Conservation (phyloP, 345 rosid species). For the Aegle marmelos region DNA sequence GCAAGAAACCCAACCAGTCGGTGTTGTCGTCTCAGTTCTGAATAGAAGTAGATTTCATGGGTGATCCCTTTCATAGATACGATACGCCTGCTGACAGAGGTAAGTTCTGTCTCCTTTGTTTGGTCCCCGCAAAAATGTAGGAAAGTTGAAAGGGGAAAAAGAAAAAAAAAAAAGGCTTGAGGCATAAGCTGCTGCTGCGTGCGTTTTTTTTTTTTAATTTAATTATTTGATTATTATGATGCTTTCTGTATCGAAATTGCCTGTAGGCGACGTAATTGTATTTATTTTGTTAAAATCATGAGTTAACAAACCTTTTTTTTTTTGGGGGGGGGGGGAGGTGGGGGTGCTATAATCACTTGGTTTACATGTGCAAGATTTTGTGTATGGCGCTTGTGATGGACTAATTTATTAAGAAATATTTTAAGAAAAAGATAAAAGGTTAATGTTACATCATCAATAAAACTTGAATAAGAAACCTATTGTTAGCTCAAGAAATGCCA, state of each 20-base stretch:
- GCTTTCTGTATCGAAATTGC: neutral
- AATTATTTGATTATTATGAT: neutral
- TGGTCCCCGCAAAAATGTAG: neutral
- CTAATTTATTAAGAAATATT: neutral
- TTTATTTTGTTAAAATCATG: neutral
- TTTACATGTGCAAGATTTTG: neutral
- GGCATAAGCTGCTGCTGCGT: neutral
- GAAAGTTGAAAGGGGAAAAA: neutral
- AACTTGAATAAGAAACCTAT: neutral
- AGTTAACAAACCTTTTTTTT: neutral
- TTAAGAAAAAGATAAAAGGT: neutral
- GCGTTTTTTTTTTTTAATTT: neutral
- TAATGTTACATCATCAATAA: neutral
- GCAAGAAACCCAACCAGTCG: neutral
- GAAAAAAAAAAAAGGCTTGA: neutral
- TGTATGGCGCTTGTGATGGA: neutral
- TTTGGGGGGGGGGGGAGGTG: too few species aligned
- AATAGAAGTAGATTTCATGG: conserved; percentile 13
- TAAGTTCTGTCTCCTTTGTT: conserved; percentile 5
- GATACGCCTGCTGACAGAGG: conserved; percentile 29
- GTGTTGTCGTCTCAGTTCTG: neutral
- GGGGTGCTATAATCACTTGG: neutral
- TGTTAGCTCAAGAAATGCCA: neutral
- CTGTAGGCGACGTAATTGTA: neutral
- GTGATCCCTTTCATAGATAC: conserved; percentile 38